Evolutionary conservation across 768 basidiomycete genomes (phyloP).

Genomic region (Suillus paluster): DNA sequence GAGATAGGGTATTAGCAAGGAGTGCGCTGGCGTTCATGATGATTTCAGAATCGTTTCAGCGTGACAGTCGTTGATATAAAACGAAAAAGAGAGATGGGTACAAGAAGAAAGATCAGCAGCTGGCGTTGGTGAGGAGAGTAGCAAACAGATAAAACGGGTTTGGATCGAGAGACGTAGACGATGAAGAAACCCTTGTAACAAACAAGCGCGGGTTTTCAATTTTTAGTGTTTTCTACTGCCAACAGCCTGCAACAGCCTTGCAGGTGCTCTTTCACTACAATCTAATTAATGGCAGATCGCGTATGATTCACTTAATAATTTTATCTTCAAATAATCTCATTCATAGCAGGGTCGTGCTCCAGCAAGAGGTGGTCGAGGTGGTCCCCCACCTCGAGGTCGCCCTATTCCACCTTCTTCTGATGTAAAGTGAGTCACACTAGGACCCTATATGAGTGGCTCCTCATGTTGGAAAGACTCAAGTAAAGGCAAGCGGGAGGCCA

Average conservation of each 20-base stretch:
- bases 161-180: neutral
- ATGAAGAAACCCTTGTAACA: conserved; percentile 8
- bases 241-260: conserved; percentile 4
- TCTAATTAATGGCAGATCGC: conserved; percentile 35
- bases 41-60: conserved; percentile 37
- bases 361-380: conserved; percentile 50
- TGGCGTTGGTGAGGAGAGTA: neutral
- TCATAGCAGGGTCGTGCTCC: conserved; percentile 61
- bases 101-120: neutral
- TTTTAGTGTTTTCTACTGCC: conserved; percentile 13
- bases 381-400: conserved; percentile 33
- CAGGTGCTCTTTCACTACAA: neutral
- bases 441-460: conserved; percentile 11
- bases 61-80: conserved; percentile 29
- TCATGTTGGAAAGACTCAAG: conserved; percentile 37
- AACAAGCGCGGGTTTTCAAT: conserved; percentile 41
- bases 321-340: conserved; percentile 24
- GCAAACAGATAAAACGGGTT: neutral
- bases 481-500: conserved; percentile 79
- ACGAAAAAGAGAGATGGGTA: conserved; percentile 18
- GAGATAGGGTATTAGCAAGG: conserved; percentile 89
- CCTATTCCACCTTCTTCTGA: conserved; percentile 22
- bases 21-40: conserved; percentile 92
- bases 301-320: conserved; percentile 10
- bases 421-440: conserved; percentile 28